Evolutionary conservation across 2,329 filamentous ascomycete species (phyloP).

Genomic region (Neurospora sp.): DNA sequence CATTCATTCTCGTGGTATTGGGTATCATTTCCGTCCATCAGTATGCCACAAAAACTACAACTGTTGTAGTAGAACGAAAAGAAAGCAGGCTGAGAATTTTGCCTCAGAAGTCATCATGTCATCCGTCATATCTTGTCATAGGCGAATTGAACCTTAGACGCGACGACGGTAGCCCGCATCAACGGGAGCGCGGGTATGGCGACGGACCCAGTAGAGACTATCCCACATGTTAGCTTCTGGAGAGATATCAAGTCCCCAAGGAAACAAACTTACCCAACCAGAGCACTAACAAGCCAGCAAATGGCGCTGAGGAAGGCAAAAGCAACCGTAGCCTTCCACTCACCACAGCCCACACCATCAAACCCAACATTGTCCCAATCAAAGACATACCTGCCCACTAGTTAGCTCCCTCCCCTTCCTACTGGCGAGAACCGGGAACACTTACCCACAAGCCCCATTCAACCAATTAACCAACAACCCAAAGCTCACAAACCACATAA

Average conservation of each 20-base stretch:
- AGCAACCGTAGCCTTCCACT: slow-evolving; percentile 61
- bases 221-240: not conserved
- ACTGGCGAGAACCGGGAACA: slow-evolving; percentile 7
- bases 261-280: slow-evolving; percentile 33
- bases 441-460: slow-evolving; percentile 29
- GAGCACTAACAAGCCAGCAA: slow-evolving; percentile 56
- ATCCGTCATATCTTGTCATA: not conserved
- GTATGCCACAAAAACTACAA: not conserved
- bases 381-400: slow-evolving; percentile 33
- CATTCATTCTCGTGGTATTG: not conserved
- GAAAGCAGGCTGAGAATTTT: not conserved
- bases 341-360: slow-evolving; percentile 44
- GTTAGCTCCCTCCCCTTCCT: not conserved
- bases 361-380: slow-evolving; percentile 47
- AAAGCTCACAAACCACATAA: slow-evolving; percentile 61
- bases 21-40: not conserved
- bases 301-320: slow-evolving; percentile 64
- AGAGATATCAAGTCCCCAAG: not conserved
- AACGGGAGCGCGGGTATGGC: slow-evolving; percentile 22
- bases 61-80: not conserved
- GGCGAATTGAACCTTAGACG: slow-evolving; percentile 24
- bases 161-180: slow-evolving; percentile 20
- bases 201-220: slow-evolving; percentile 39
- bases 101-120: not conserved
- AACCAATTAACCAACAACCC: slow-evolving; percentile 48